Percentiles rank a stretch among this genome's conserved stretches.
Conservation (phyloP, 768 basidiomycete genomes). For the Coprinopsis cinerea region DNA sequence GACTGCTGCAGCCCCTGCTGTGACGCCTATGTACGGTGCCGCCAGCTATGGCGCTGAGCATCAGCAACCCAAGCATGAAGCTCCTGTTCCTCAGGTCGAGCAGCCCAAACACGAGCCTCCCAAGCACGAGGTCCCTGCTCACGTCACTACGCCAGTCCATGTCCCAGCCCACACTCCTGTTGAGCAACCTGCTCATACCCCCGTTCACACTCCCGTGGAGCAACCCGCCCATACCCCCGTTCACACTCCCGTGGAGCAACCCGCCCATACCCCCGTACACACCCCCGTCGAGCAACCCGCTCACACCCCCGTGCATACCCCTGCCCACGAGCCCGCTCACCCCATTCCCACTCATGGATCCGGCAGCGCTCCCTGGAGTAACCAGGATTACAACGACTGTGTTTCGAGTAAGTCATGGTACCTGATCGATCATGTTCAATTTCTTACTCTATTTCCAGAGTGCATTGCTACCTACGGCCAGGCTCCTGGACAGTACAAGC, state of each 20-base stretch:
- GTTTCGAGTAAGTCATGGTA: conserved; percentile 51
- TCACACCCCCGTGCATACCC: conserved; percentile 9
- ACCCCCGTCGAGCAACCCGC: not conserved
- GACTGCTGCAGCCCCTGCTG: conserved; percentile 12
- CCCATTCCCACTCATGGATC: conserved; percentile 57
- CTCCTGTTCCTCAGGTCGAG: not conserved
- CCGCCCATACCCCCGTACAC: not conserved
- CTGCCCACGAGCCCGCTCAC: conserved; percentile 22
- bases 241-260: not conserved
- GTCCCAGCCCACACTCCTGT: too few relatives aligned
- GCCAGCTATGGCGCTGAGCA: conserved; percentile 11
- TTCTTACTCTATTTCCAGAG: conserved; percentile 32
- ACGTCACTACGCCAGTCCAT: too few relatives aligned
- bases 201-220: too few relatives aligned
- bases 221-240: not conserved
- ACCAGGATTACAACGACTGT: conserved; percentile 56
- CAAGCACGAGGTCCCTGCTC: too few relatives aligned
- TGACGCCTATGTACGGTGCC: conserved; percentile 10
- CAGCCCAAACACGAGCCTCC: too few relatives aligned
- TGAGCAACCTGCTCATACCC: too few relatives aligned
- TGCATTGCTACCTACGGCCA: conserved; percentile 58
- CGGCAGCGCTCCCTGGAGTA: conserved; percentile 52
- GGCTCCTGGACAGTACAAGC: conserved; percentile 27
- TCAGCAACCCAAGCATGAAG: not conserved
- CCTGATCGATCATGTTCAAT: not conserved